Evolutionary conservation across 2,329 filamentous ascomycete genomes (phyloP).

Genomic region (Fusarium sp.): DNA sequence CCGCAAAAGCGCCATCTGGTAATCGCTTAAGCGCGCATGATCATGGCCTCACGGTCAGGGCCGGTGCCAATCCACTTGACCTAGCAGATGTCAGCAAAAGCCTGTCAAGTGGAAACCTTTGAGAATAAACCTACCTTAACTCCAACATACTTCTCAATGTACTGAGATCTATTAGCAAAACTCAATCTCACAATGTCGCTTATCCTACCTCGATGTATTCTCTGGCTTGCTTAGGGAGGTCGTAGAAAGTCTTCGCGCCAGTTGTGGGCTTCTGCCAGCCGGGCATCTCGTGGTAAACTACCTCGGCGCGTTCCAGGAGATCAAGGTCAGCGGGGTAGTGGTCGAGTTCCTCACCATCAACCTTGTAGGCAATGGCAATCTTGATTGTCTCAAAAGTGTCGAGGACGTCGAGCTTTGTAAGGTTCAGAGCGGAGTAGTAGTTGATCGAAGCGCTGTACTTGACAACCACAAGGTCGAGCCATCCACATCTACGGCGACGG

Average conservation of each 20-base stretch:
- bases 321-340: conserved; percentile 12
- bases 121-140: neutral
- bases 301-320: conserved; percentile 2
- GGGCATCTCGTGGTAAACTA: conserved; percentile 25
- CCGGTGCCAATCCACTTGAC: conserved; percentile 37
- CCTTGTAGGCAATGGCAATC: conserved; percentile 18
- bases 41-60: conserved; percentile 34
- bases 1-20: neutral
- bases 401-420: conserved; percentile 25
- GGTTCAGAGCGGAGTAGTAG: conserved; percentile 11
- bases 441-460: conserved; percentile 19
- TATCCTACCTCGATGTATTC: conserved; percentile 18
- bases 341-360: conserved; percentile 16
- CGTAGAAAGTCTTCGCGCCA: conserved; percentile 15
- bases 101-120: neutral
- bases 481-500: conserved; percentile 18
- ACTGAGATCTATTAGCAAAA: neutral
- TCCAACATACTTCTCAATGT: conserved; percentile 17
- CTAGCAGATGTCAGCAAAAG: conserved; percentile 1
- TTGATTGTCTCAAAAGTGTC: conserved; percentile 27
- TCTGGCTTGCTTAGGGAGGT: conserved; percentile 19
- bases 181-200: neutral
- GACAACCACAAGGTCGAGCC: conserved; percentile 20
- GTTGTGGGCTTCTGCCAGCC: conserved; percentile 31
- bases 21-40: conserved; percentile 12